Base-by-base conservation (phyloP, 345 rosid genomes). In the Linum lewisii region DNA sequence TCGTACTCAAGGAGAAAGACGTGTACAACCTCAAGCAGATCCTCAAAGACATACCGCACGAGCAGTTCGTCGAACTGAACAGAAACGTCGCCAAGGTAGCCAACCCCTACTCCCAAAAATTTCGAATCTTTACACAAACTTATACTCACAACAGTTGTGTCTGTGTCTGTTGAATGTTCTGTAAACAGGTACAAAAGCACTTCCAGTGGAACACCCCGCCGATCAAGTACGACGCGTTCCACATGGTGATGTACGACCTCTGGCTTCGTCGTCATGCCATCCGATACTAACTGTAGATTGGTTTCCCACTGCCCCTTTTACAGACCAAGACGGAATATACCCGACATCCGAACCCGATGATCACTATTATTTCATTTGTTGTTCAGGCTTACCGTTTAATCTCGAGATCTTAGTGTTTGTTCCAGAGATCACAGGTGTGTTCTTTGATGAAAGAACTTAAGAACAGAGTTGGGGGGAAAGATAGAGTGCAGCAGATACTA, bases 131-230 rank as follows among this genome's bases (percentile, higher is more conserved):
- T 10, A 5, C 58, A 56, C 23, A 52, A 36, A 4, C 19, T 29
- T 29, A n/a, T 2, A 22, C 53, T 53, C 24, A 59, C 59, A 58
- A 68, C 6, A 58, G 49, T 60, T 37, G 54, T 45, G 44, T 25
- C 7, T 29, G 7, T 68, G 64, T 51, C 20, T 74, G 23, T 13
- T 21, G n/a, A 51, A 7, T n/a, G 54, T 69, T n/a, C n/a, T n/a
- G n/a, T n/a, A n/a, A 61, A 62, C 70, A 90, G 95, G 90, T 90
- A 45, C 97, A 90, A 59, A 86, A 90, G 77, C 96, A 94, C 73
- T 90, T 90, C 70, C 95, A 87, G 21, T 94, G 99, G 99, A 87
- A 90, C 63, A 62, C 93, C 32, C 95, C 97, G 14, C 86, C 99
- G 0, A 16, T 82, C 49, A 79, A 77, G 66, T 78, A 68, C 4